phyloP scores from a whole-genome alignment of 2,329 filamentous ascomycete genomes.

The Trichoderma sp. region DNA sequence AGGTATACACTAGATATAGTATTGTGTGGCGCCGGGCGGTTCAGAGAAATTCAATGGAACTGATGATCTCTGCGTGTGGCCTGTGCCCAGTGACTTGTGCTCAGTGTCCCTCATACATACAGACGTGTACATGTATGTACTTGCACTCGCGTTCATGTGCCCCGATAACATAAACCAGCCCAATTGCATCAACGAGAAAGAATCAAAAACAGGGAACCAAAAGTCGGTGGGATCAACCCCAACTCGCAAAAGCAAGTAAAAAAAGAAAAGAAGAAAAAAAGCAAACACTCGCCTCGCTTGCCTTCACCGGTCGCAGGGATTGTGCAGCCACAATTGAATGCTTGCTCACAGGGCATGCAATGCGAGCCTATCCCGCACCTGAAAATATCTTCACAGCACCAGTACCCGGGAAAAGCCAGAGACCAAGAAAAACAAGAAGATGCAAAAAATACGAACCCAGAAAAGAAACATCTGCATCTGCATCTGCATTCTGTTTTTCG shows the following conservation, averaged over 20 bases:
- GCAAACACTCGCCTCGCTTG: constrained; percentile 2
- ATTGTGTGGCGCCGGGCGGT: background rate
- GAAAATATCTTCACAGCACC: background rate
- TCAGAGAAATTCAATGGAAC: background rate
- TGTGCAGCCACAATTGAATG: background rate
- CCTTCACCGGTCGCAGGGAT: constrained; percentile 17
- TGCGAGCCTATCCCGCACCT: background rate
- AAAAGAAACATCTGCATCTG: constrained; percentile 6
- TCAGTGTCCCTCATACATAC: background rate
- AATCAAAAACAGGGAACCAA: background rate
- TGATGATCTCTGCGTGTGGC: background rate
- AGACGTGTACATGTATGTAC: background rate
- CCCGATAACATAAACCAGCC: background rate
- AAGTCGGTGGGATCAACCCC: background rate
- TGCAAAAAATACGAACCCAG: constrained; percentile 5
- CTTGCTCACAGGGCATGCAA: background rate
- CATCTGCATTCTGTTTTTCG: constrained; percentile 3
- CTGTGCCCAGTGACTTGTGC: background rate
- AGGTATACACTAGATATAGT: background rate
- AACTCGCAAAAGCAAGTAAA: background rate
- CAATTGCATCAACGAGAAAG: background rate
- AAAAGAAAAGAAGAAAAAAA: background rate
- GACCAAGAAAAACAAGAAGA: background rate
- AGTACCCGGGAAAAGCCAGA: background rate
- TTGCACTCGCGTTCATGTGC: no score